These are phyloP conservation scores for Juncus effusus DNA, from an alignment of 176 grass and related monocot species.

Conservation along the genomic window DNA sequence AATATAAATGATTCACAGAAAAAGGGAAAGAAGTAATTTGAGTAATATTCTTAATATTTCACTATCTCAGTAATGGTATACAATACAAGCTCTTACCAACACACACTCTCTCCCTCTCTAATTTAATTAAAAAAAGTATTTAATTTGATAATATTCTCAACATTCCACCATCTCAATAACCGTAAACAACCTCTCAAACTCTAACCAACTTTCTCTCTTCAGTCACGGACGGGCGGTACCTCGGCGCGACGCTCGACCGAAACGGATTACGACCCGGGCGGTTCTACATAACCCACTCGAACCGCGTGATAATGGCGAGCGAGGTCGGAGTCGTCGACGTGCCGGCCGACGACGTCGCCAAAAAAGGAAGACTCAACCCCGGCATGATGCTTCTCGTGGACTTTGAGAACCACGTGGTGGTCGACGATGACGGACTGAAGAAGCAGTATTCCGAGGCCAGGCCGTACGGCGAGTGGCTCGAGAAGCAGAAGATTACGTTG, in stretches of 20 bases:
- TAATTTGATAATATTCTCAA: too few species aligned
- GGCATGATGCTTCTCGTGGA: slow-evolving; percentile 99
- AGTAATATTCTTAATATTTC: too few species aligned
- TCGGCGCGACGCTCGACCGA: slow-evolving; percentile 91
- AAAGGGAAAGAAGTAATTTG: too few species aligned
- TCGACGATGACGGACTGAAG: slow-evolving; percentile 91
- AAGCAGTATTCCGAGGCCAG: slow-evolving; percentile 76
- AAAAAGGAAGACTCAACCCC: slow-evolving; percentile 92
- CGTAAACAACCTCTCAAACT: too few species aligned
- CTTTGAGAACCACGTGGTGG: slow-evolving; percentile 88
- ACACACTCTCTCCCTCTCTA: too few species aligned
- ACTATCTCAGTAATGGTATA: too few species aligned
- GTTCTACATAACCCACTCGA: slow-evolving; percentile 90
- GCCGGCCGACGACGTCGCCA: slow-evolving; percentile 69
- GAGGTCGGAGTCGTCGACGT: slow-evolving; percentile 97
- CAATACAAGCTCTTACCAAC: too few species aligned
- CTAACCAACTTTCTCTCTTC: background rate
- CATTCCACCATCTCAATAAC: too few species aligned
- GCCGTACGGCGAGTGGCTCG: slow-evolving; percentile 84
- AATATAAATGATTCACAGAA: too few species aligned
- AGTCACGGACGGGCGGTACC: slow-evolving; percentile 98
- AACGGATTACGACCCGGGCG: slow-evolving; percentile 90
- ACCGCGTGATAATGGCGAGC: slow-evolving; percentile 93
- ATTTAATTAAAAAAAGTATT: too few species aligned
- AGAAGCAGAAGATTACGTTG: slow-evolving; percentile 68